Evolutionary conservation across 805 yeast genomes (phyloP), one percentile per base, ranked within the genome.

Genomic region (Torulaspora indica): DNA sequence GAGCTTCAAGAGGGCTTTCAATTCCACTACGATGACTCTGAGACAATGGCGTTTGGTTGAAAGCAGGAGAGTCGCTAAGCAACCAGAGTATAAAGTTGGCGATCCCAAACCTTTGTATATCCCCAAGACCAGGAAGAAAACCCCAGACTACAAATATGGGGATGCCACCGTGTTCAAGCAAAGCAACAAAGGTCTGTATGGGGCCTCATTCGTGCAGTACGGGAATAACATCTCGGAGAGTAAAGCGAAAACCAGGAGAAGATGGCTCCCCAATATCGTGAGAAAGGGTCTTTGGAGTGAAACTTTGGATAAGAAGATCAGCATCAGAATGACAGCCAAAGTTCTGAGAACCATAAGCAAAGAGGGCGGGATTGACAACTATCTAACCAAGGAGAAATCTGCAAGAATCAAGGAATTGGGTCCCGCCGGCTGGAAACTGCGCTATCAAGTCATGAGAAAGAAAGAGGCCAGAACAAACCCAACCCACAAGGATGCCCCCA

Each of bases 351-450:
- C 97, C 0, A 82, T 93, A 47, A 83, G 86, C 46, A 86, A 81
- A 56, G 98, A 91, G 64, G 98, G 98, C 49, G 98, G 99, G 4
- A 72, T 93, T 45, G 99, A 93, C 61, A 81, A 81, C 52, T 93
- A 93, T 62, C 66, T 93, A 49, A 75, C 80, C 34, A 93, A 93
- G 67, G 95, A 89, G 47, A 87, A 85, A 54, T 73, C 95, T 5
- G 95, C 95, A 2, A 76, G 98, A 69, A 73, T 87, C 52, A 93
- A 93, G 70, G 95, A 93, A 63, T 70, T 93, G 59, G 98, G 98
- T 0, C 83, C 90, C 43, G 73, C 77, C 45, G 98, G 98, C 27
- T 93, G 98, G 98, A 78, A 77, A 56, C 72, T 93, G 54, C 82
- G 91, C 59, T 90, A 83, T 64, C 77, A 79, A 45, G 80, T 93